Conservation (phyloP, 225 moss, liverwort and hornwort species). For the Polytrichum formosum region DNA sequence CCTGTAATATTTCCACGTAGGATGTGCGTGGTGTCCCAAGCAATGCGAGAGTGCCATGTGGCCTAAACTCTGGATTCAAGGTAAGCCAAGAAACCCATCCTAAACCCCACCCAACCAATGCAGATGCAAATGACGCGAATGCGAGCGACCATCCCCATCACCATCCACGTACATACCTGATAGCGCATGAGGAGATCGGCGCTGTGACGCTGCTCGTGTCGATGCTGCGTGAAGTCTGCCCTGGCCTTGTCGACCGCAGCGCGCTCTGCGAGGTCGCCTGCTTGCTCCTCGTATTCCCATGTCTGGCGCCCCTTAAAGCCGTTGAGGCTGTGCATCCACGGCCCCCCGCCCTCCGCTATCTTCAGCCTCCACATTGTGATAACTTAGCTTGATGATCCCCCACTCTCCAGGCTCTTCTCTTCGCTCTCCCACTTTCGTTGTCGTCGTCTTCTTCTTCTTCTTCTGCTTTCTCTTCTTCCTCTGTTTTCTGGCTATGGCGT, state of each 20-base stretch:
- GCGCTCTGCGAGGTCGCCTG: slow-evolving; percentile 50
- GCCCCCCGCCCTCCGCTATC: slow-evolving; percentile 64
- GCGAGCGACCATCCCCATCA: no score
- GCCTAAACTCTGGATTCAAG: no score
- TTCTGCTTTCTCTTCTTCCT: no score
- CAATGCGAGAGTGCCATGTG: no score
- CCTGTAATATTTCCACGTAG: no score
- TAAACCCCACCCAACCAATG: not conserved
- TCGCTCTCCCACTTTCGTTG: no score
- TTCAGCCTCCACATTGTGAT: slow-evolving; percentile 76
- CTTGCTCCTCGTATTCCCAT: slow-evolving; percentile 78
- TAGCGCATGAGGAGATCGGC: slow-evolving; percentile 83
- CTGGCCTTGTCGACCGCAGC: slow-evolving; percentile 72
- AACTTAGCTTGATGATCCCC: no score
- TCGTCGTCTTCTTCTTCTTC: no score
- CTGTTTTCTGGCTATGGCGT: no score
- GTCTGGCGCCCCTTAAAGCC: slow-evolving; percentile 60
- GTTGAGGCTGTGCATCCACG: slow-evolving; percentile 62
- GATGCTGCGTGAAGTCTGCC: slow-evolving; percentile 39
- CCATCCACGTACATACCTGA: slow-evolving; percentile 37
- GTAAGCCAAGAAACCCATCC: not conserved
- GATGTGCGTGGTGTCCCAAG: no score
- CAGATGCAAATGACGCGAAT: not conserved
- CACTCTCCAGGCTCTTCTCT: no score
- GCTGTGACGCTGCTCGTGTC: slow-evolving; percentile 74